Evolutionary conservation across 495 filamentous ascomycete species (phyloP).

Genomic region (Penicillium bialowiezense): DNA sequence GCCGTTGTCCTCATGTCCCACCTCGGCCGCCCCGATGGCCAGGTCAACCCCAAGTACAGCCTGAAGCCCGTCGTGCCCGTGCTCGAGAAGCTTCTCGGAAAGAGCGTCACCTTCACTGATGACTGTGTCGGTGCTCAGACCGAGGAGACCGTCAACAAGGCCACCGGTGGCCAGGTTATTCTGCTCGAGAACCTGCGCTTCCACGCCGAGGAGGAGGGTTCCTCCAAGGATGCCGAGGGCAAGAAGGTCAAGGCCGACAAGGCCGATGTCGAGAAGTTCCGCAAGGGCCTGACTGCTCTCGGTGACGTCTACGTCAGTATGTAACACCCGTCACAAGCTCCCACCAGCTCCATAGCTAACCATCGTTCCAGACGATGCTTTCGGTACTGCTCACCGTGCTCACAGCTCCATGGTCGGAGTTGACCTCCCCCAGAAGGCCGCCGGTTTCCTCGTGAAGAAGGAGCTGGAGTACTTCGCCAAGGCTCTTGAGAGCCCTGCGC

Average conservation of each 20-base stretch:
- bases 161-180: conserved; percentile 78
- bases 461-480: conserved; percentile 99
- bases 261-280: conserved; percentile 85
- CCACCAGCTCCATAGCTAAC: conserved; percentile 16
- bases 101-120: conserved; percentile 77
- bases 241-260: conserved; percentile 99
- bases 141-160: conserved; percentile 84
- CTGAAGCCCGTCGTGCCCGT: conserved; percentile 88
- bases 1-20: conserved; percentile 98
- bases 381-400: conserved; percentile 95
- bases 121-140: conserved; percentile 89
- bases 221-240: conserved; percentile 82
- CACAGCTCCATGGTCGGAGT: conserved; percentile 99
- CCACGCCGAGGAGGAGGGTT: conserved; percentile 96
- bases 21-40: conserved; percentile 91
- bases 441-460: conserved; percentile 99
- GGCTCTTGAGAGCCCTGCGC: conserved; percentile 87
- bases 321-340: conserved; percentile 20
- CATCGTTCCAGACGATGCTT: conserved; percentile 78
- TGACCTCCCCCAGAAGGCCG: conserved; percentile 90
- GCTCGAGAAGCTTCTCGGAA: conserved; percentile 84
- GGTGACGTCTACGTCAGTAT: conserved; percentile 96
- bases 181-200: conserved; percentile 97
- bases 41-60: conserved; percentile 87
- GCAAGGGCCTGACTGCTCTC: conserved; percentile 89